These are phyloP conservation scores for Aspergillus texensis DNA, from an alignment of 2,329 filamentous ascomycete genomes.

Conservation along the genomic window DNA sequence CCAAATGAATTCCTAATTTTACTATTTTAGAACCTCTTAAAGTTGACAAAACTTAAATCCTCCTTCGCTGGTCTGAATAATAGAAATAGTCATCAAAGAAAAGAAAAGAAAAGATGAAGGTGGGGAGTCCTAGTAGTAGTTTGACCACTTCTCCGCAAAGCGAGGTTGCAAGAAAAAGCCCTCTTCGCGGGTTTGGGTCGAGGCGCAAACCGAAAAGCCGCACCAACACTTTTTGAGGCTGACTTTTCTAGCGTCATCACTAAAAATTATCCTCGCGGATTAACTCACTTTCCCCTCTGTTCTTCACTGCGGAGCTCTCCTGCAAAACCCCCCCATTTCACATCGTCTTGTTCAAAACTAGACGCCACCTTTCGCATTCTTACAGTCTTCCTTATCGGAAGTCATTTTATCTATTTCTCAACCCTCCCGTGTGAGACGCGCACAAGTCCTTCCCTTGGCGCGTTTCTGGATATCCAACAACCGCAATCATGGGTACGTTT, in stretches of 20 bases:
- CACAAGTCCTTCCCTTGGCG: conserved; percentile 41
- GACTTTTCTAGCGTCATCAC: conserved; percentile 47
- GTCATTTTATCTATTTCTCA: conserved; percentile 16
- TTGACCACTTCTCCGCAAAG: conserved; percentile 1
- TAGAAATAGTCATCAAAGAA: background rate
- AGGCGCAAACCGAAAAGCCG: conserved; percentile 22
- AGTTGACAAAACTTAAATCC: background rate
- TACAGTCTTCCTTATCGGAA: conserved; percentile 24
- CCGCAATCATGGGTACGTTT: conserved; percentile 64
- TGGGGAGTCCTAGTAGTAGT: conserved; percentile 3
- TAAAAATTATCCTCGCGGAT: conserved; percentile 46
- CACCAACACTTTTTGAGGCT: conserved; percentile 37
- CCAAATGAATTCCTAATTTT: background rate
- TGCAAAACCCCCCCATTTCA: conserved; percentile 20
- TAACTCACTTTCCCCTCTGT: conserved; percentile 37
- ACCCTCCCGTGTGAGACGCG: conserved; percentile 39
- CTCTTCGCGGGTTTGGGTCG: conserved; percentile 26
- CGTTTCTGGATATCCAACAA: conserved; percentile 41
- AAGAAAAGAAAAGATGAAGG: conserved; percentile 2
- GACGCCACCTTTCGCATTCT: conserved; percentile 20
- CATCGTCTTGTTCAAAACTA: conserved; percentile 20
- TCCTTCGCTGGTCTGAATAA: background rate
- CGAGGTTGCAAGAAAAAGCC: conserved; percentile 16
- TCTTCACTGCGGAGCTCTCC: conserved; percentile 29
- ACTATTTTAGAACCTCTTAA: background rate